Percentiles rank a stretch among this genome's conserved stretches.
Conservation (phyloP, 768 basidiomycete species). For the Boletus subcaerulescens region DNA sequence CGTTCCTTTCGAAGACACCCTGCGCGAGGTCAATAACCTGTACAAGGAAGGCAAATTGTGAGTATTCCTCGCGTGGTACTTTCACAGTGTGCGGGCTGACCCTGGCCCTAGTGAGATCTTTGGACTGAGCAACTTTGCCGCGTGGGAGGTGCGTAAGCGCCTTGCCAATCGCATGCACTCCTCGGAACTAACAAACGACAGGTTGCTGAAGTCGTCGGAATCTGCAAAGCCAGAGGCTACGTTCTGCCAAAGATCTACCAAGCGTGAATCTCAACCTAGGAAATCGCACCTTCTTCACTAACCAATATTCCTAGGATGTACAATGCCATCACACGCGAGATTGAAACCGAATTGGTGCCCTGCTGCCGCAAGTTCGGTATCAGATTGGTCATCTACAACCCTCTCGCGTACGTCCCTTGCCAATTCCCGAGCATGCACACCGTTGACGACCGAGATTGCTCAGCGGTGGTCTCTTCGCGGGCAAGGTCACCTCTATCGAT, state of each 20-base stretch:
- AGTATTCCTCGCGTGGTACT: slow-evolving; percentile 6
- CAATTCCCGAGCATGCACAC: not conserved
- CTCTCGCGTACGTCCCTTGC: slow-evolving; percentile 41
- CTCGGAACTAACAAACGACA: slow-evolving; percentile 10
- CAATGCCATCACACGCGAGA: slow-evolving; percentile 47
- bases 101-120: slow-evolving; percentile 45
- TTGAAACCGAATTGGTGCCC: slow-evolving; percentile 50
- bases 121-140: slow-evolving; percentile 57
- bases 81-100: not conserved
- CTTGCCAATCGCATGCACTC: not conserved
- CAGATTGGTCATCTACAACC: slow-evolving; percentile 55
- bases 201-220: slow-evolving; percentile 58
- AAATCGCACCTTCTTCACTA: not conserved
- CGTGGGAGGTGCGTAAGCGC: slow-evolving; percentile 46
- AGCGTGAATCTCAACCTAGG: slow-evolving; percentile 35
- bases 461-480: slow-evolving; percentile 34
- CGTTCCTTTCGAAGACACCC: slow-evolving; percentile 54
- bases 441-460: not conserved
- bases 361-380: slow-evolving; percentile 58
- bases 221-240: slow-evolving; percentile 53
- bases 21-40: slow-evolving; percentile 51
- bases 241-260: slow-evolving; percentile 56
- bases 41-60: slow-evolving; percentile 58
- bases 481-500: slow-evolving; percentile 41
- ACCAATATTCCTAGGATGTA: slow-evolving; percentile 33